These are phyloP conservation scores for Vigna radiata DNA, from an alignment of 306 rosid species.

Conservation along the genomic window DNA sequence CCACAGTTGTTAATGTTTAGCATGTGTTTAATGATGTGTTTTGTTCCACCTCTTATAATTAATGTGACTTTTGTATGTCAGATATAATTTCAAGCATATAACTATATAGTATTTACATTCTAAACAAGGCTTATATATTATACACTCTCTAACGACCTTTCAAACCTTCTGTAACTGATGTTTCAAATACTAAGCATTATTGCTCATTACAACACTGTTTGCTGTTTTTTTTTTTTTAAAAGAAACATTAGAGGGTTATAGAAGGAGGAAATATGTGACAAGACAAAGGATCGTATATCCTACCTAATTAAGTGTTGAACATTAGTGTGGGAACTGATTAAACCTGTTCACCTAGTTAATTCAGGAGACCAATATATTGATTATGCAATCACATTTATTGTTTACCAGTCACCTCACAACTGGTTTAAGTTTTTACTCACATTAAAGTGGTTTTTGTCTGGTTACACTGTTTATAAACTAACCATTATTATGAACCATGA, in stretches of 20 bases:
- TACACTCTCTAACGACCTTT: neutral
- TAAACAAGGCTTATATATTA: neutral
- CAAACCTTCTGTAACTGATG: neutral
- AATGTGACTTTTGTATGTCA: neutral
- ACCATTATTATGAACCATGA: no score
- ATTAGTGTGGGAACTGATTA: neutral
- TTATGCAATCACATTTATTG: constrained; percentile 2
- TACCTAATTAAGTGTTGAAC: constrained; percentile 15
- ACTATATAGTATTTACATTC: neutral
- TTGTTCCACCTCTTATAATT: neutral
- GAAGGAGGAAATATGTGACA: neutral
- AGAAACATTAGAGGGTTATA: neutral
- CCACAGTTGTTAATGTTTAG: neutral
- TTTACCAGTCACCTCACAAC: constrained; percentile 21
- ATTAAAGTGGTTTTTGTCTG: neutral
- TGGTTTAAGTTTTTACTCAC: constrained; percentile 2
- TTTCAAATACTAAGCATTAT: neutral
- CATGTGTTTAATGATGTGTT: no score
- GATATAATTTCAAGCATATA: neutral
- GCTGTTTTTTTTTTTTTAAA: neutral
- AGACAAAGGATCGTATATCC: constrained; percentile 3
- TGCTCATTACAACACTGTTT: neutral
- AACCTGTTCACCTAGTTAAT: neutral
- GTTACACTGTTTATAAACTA: no score
- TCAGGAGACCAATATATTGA: constrained; percentile 7